Percentiles rank a stretch among this genome's conserved stretches.
Conservation (phyloP, 2,329 filamentous ascomycete genomes). For the Penicillium hesseltinei region DNA sequence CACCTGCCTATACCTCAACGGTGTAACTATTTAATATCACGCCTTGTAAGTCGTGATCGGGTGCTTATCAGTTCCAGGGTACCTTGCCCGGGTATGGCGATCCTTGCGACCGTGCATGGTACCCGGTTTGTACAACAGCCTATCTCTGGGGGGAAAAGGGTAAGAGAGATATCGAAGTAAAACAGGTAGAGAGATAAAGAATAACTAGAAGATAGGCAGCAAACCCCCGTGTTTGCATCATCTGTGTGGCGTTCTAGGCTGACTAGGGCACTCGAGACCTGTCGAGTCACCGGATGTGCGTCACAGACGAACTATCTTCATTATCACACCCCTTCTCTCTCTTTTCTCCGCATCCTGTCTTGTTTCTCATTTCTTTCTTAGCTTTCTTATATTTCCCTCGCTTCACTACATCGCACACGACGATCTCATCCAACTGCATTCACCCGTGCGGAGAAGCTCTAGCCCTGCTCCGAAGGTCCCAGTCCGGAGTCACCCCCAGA, state of each 20-base stretch:
- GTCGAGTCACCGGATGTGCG: slow-evolving; percentile 46
- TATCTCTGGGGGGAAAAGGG: not conserved
- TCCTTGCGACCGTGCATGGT: slow-evolving; percentile 6
- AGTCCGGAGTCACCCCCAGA: slow-evolving; percentile 18
- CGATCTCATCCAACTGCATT: slow-evolving; percentile 17
- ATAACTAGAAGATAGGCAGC: not conserved
- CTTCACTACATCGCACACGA: slow-evolving; percentile 20
- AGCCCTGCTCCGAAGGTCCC: slow-evolving; percentile 30
- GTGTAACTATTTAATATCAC: not conserved
- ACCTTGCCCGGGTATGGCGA: not conserved
- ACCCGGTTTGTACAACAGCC: not conserved
- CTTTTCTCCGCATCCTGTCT: slow-evolving; percentile 9
- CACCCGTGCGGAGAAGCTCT: slow-evolving; percentile 41
- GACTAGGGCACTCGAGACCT: slow-evolving; percentile 14
- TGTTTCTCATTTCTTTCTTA: not conserved
- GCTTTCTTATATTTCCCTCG: slow-evolving; percentile 1
- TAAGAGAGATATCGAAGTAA: not conserved
- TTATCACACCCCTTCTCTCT: slow-evolving; percentile 18
- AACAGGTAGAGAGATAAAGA: not conserved
- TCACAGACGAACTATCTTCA: slow-evolving; percentile 35
- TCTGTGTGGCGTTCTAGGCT: slow-evolving; percentile 7
- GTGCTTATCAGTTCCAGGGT: slow-evolving; percentile 3
- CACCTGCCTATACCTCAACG: not conserved
- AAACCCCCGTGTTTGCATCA: slow-evolving; percentile 1
- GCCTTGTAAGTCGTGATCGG: slow-evolving; percentile 3